phyloP scores from a whole-genome alignment of 805 yeast genomes.

The Starmera caribaea region DNA sequence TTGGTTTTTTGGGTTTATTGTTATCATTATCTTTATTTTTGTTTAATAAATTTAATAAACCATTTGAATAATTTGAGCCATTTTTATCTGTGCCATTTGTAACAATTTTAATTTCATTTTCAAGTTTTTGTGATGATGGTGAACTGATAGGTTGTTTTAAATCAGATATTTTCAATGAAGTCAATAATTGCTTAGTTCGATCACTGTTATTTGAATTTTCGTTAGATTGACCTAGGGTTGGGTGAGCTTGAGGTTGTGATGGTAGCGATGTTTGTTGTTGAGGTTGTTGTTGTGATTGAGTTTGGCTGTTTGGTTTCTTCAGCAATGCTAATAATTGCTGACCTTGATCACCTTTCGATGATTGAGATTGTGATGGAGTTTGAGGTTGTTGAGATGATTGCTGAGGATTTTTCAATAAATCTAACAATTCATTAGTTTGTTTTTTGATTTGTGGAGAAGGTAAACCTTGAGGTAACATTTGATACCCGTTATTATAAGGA shows the following conservation, averaged over 20 bases:
- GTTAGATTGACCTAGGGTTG: constrained; percentile 28
- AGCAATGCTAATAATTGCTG: neutral
- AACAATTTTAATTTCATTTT: too few species aligned
- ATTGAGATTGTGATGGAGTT: constrained; percentile 1
- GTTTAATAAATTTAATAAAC: constrained; percentile 11
- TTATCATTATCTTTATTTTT: constrained; percentile 1
- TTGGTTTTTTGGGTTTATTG: neutral
- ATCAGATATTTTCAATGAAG: constrained; percentile 26
- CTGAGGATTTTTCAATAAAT: neutral
- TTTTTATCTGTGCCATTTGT: too few species aligned
- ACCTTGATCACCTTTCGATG: too few species aligned
- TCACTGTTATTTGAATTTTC: constrained; percentile 9
- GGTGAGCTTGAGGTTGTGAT: constrained; percentile 28
- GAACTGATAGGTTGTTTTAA: constrained; percentile 3
- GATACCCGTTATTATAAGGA: constrained; percentile 5
- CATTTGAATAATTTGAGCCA: constrained; percentile 6
- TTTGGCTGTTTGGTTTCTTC: constrained; percentile 5
- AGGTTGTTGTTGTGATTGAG: constrained; percentile 5
- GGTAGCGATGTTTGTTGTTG: constrained; percentile 5
- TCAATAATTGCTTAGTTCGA: constrained; percentile 33
- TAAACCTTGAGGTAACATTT: constrained; percentile 6
- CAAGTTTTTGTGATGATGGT: too few species aligned
- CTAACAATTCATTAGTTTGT: too few species aligned
- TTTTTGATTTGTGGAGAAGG: constrained; percentile 1
- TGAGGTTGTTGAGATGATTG: constrained; percentile 9